Percentiles rank a stretch among this genome's conserved stretches.
These are phyloP conservation scores for Aureococcus anophagefferens DNA, from an alignment of 108 stramenopile species.

Conservation along the genomic window DNA sequence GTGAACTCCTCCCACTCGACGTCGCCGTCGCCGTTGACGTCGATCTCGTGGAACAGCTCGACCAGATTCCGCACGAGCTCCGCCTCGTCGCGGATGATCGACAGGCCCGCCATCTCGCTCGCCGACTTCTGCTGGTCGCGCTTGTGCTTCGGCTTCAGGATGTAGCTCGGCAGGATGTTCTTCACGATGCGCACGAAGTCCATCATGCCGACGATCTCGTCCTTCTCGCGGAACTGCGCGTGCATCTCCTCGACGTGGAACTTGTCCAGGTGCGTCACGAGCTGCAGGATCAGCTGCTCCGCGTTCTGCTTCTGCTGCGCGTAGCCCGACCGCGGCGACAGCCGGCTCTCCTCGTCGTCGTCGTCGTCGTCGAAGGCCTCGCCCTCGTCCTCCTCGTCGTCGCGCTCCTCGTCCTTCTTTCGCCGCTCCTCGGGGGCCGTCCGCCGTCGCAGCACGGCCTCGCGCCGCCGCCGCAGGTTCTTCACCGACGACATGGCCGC, in stretches of 20 bases:
- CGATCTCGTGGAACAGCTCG: constrained; percentile 27
- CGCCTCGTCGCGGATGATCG: neutral
- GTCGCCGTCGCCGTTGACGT: constrained; percentile 29
- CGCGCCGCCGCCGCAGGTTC: no score
- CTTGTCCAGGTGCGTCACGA: neutral
- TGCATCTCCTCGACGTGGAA: neutral
- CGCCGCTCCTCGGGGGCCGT: no score
- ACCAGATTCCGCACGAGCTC: constrained; percentile 6
- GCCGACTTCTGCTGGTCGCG: neutral
- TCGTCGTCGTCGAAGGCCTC: neutral
- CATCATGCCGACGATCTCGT: neutral
- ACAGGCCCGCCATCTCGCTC: neutral
- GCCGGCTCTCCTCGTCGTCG: neutral
- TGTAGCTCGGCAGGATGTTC: neutral
- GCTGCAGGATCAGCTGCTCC: neutral
- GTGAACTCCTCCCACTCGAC: constrained; percentile 36
- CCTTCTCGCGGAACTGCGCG: neutral
- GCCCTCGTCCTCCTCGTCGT: no score
- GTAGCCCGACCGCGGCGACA: neutral
- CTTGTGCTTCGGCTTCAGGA: neutral
- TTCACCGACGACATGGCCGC: no score
- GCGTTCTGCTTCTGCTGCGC: neutral
- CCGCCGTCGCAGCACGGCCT: no score
- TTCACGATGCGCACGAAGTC: neutral
- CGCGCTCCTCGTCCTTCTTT: no score